Evolutionary conservation across 2,329 filamentous ascomycete species (phyloP).

Genomic region (Ophiocordyceps unilateralis): DNA sequence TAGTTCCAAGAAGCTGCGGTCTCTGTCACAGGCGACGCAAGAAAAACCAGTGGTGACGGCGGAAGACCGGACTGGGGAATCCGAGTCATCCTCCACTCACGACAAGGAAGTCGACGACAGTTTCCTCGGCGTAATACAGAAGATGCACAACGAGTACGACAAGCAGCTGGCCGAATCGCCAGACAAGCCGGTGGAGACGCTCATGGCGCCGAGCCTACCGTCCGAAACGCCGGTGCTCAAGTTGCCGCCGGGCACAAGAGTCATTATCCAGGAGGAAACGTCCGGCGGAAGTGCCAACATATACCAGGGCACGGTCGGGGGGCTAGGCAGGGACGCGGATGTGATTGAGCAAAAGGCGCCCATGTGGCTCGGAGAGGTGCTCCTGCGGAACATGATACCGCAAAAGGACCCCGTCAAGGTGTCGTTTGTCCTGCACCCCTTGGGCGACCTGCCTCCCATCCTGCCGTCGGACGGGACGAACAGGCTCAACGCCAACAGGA

Average conservation of each 20-base stretch:
- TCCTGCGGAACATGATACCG: conserved; percentile 68
- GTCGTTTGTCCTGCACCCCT: conserved; percentile 77
- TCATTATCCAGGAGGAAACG: conserved; percentile 54
- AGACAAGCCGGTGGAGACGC: conserved; percentile 37
- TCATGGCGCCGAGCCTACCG: conserved; percentile 50
- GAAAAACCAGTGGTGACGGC: conserved; percentile 51
- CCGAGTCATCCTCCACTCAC: conserved; percentile 43
- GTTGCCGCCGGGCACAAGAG: conserved; percentile 47
- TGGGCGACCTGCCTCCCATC: conserved; percentile 58
- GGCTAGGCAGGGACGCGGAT: conserved; percentile 60
- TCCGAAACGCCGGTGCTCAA: conserved; percentile 64
- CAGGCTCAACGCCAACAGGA: conserved; percentile 86
- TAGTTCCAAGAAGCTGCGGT: conserved; percentile 69
- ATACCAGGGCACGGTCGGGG: conserved; percentile 75
- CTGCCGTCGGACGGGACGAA: conserved; percentile 66
- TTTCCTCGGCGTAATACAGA: conserved; percentile 55
- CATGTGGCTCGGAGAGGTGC: conserved; percentile 79
- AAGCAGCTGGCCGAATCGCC: conserved; percentile 42
- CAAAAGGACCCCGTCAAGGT: conserved; percentile 89
- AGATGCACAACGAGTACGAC: conserved; percentile 57
- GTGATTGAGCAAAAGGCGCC: conserved; percentile 73
- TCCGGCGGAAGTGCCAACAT: conserved; percentile 60
- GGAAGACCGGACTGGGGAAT: conserved; percentile 62
- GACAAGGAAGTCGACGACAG: conserved; percentile 62
- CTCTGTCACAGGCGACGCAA: conserved; percentile 37